These are phyloP conservation scores for Suhomyces yuchorum DNA, from an alignment of 1,139 yeast genomes.

Conservation along the genomic window DNA sequence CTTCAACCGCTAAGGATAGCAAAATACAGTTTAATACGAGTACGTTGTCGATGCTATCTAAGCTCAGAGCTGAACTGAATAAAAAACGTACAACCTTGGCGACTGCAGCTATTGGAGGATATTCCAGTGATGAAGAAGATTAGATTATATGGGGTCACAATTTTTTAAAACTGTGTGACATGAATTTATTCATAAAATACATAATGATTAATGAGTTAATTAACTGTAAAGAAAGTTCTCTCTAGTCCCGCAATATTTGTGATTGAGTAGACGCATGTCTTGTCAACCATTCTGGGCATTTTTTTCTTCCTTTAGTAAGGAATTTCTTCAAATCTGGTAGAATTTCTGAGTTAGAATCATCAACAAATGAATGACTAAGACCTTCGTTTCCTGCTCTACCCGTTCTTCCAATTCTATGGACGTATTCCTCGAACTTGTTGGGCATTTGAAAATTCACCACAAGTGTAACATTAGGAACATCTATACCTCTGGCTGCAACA, in stretches of 20 bases:
- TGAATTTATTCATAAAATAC: not conserved
- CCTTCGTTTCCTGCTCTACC: constrained; percentile 92
- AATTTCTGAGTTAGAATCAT: constrained; percentile 56
- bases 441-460: constrained; percentile 89
- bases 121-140: constrained; percentile 21
- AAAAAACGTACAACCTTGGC: constrained; percentile 1
- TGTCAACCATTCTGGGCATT: constrained; percentile 55
- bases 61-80: constrained; percentile 2
- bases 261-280: constrained; percentile 30
- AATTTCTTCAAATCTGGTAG: constrained; percentile 55
- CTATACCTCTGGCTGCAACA: constrained; percentile 94
- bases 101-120: constrained; percentile 15
- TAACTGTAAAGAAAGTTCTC: not conserved
- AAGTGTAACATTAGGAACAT: constrained; percentile 78
- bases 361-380: constrained; percentile 69
- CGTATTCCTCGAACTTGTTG: constrained; percentile 68
- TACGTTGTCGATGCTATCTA: constrained; percentile 8
- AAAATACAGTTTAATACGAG: constrained; percentile 6
- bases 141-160: not conserved
- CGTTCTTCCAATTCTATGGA: constrained; percentile 95
- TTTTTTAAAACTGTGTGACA: too few species aligned
- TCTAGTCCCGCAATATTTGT: constrained; percentile 19
- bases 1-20: not conserved
- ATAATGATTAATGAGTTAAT: constrained; percentile 3
- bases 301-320: constrained; percentile 50